Conservation (phyloP, 768 basidiomycete genomes). For the Rhodotorula diobovata region DNA sequence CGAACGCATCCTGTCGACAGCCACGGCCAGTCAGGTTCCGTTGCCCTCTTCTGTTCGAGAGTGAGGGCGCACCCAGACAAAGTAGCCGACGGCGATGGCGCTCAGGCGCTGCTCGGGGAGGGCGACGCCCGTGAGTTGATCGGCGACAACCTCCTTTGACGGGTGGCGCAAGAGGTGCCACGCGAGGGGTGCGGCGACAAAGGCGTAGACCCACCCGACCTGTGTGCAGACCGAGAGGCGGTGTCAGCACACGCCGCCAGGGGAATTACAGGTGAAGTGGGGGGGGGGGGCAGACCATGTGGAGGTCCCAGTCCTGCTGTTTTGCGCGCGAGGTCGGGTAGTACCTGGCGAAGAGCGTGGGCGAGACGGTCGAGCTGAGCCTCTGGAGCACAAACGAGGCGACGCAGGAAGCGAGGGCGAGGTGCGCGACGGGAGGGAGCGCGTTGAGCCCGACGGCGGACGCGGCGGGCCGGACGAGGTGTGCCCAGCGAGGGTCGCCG, state of each 20-base stretch:
- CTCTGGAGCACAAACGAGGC: slow-evolving; percentile 28
- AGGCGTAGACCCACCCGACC: slow-evolving; percentile 38
- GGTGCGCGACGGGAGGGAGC: slow-evolving; percentile 24
- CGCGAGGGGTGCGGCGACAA: slow-evolving; percentile 33
- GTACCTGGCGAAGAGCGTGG: slow-evolving; percentile 1
- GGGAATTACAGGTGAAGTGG: too few relatives aligned
- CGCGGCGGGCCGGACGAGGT: background rate
- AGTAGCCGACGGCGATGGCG: slow-evolving; percentile 37
- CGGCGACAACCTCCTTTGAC: slow-evolving; percentile 6
- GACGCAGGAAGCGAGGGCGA: slow-evolving; percentile 21
- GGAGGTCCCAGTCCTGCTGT: slow-evolving; percentile 37
- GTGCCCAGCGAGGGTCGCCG: background rate
- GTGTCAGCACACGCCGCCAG: background rate
- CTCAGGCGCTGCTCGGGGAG: slow-evolving; percentile 26
- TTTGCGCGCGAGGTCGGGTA: slow-evolving; percentile 30
- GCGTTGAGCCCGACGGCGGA: slow-evolving; percentile 9
- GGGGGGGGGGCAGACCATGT: slow-evolving; percentile 22
- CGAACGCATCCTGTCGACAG: slow-evolving; percentile 24
- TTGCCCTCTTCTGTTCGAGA: too few relatives aligned
- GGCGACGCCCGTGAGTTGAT: slow-evolving; percentile 27
- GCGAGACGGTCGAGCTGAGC: slow-evolving; percentile 11
- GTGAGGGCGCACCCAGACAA: slow-evolving; percentile 27
- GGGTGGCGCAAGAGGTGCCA: slow-evolving; percentile 20
- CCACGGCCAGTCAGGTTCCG: background rate
- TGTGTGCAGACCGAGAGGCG: background rate